phyloP scores from a whole-genome alignment of 2,329 filamentous ascomycete species.

The Aspergillus texensis region DNA sequence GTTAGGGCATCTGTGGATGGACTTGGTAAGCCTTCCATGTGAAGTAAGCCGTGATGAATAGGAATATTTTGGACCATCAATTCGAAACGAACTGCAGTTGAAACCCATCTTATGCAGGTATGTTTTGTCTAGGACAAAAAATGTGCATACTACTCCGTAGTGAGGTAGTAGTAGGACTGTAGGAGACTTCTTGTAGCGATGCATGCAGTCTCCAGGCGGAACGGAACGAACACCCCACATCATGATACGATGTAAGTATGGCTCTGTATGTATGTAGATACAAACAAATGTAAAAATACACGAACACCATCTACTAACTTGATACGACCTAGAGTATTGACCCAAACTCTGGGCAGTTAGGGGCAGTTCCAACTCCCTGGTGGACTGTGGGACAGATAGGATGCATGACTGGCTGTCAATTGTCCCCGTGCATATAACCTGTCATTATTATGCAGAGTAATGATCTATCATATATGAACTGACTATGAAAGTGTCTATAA shows the following conservation, averaged over 20 bases:
- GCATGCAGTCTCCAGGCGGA: constrained; percentile 2
- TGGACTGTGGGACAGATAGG: background rate
- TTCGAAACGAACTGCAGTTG: background rate
- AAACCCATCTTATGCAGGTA: background rate
- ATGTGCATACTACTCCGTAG: background rate
- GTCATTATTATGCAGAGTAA: constrained; percentile 7
- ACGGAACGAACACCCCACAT: constrained; percentile 7
- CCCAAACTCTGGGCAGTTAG: background rate
- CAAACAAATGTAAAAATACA: background rate
- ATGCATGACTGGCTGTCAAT: constrained; percentile 1
- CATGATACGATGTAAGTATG: background rate
- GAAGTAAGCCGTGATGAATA: background rate
- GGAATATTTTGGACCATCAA: background rate
- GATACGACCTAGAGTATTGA: background rate
- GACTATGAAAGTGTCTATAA: too few species aligned
- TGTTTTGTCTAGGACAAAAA: background rate
- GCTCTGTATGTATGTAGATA: background rate
- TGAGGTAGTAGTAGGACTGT: too few species aligned
- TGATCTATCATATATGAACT: constrained; percentile 6
- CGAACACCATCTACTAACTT: background rate
- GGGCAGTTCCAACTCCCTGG: background rate
- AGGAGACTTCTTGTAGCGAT: background rate
- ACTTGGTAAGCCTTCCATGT: background rate
- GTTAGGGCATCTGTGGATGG: background rate
- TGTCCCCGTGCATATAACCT: constrained; percentile 5